Evolutionary conservation across 169 alveolate species (phyloP), one percentile per base, ranked within the genome.

Genomic region (Pseudocohnilembus persalinus): DNA sequence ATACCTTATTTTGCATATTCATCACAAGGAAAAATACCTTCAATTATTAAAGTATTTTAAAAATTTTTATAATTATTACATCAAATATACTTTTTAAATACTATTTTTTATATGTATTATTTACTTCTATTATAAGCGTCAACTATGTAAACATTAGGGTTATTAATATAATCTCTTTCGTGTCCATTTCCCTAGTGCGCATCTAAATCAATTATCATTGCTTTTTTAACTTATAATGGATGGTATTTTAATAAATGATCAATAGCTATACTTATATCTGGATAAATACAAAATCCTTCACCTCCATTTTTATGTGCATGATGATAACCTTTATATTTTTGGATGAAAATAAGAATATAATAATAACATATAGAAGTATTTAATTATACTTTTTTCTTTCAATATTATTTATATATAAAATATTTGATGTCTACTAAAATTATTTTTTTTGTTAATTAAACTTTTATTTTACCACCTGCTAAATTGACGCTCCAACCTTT

Each of bases 161-260:
- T n/a, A n/a, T n/a, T n/a, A n/a, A n/a, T n/a, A n/a, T n/a, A 88
- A 77, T 94, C 96, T 81, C 94, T 88, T 84, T 92, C 94, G 80
- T 94, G 95, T 0, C 97, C 97, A 86, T 94, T 94, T 1, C 97
- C 97, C 86, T 94, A 82, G 81, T 94, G 97, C 25, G 97, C 97
- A 87, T 94, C 97, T 34, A 92, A 75, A 74, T 94, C 97, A 0
- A 94, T 80, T 16, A 94, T 91, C 86, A 88, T 76, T 0, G 89
- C 83, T 85, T 86, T 92, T 29, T 80, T 74, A 0, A 94, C 74
- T 1, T 75, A 76, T 24, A 26, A 26, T 4, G 26, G 26, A 74
- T 85, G 90, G 35, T 73, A 88, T 74, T 88, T 85, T 73, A 93
- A 83, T 30, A 91, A 31, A 75, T 77, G 85, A 29, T 91, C 86